Conservation (phyloP, 257 asterid genomes). For the Solanum clarkiae region DNA sequence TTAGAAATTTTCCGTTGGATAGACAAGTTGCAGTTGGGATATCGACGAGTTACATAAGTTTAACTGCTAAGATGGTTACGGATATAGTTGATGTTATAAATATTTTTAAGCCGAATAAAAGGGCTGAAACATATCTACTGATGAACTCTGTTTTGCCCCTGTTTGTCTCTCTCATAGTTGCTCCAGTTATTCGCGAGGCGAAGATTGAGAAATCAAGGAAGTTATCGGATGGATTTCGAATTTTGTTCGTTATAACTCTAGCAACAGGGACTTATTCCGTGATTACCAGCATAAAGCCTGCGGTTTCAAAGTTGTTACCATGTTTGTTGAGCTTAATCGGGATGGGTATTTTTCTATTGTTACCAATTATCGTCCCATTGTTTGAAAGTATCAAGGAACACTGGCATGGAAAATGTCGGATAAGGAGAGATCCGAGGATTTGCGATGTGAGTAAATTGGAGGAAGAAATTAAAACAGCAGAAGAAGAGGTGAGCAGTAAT, state of each 20-base stretch:
- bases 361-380: slow-evolving; percentile 36
- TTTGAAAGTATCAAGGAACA: slow-evolving; percentile 33
- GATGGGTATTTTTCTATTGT: slow-evolving; percentile 14
- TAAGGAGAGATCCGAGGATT: slow-evolving; percentile 20
- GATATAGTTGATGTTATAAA: slow-evolving; percentile 27
- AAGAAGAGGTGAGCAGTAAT: background rate
- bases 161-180: slow-evolving; percentile 10
- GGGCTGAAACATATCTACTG: slow-evolving; percentile 41
- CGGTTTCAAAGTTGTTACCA: background rate
- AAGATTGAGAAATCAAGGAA: slow-evolving; percentile 25
- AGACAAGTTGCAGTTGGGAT: slow-evolving; percentile 58
- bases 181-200: slow-evolving; percentile 29
- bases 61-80: slow-evolving; percentile 49
- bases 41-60: slow-evolving; percentile 61
- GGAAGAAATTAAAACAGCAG: background rate
- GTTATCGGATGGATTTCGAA: slow-evolving; percentile 39
- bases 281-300: slow-evolving; percentile 27
- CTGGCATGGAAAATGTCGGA: slow-evolving; percentile 30
- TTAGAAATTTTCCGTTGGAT: slow-evolving; percentile 54
- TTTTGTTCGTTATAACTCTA: slow-evolving; percentile 38
- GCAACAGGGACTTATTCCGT: slow-evolving; percentile 50
- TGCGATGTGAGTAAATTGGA: slow-evolving; percentile 1
- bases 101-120: background rate
- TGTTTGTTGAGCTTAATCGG: slow-evolving; percentile 10
- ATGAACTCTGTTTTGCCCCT: slow-evolving; percentile 43